Conservation (phyloP, 768 basidiomycete genomes). For the Phylloporus scabripes region DNA sequence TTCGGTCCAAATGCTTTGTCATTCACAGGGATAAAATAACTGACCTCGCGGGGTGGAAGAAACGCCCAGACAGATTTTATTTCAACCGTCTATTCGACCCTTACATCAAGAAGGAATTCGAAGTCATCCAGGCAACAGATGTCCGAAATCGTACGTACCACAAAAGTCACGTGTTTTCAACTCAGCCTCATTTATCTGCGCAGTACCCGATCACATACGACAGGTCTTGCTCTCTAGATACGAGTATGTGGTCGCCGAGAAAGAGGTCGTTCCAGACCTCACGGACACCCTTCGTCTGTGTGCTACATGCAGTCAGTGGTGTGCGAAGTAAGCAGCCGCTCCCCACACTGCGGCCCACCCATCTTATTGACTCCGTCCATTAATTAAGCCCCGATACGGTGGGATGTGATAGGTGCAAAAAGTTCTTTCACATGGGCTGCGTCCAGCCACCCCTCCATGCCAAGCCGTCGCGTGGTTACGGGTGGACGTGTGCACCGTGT, state of each 20-base stretch:
- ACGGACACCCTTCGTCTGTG: slow-evolving; percentile 84
- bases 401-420: slow-evolving; percentile 87
- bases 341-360: slow-evolving; percentile 9
- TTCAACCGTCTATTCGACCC: slow-evolving; percentile 95
- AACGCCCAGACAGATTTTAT: slow-evolving; percentile 91
- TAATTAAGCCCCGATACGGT: slow-evolving; percentile 70
- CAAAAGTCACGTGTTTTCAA: slow-evolving; percentile 18
- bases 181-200: slow-evolving; percentile 10
- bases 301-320: slow-evolving; percentile 83
- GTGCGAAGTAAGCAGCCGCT: slow-evolving; percentile 60
- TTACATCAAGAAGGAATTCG: slow-evolving; percentile 97
- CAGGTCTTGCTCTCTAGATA: slow-evolving; percentile 75
- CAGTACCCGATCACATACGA: slow-evolving; percentile 80
- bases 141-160: slow-evolving; percentile 77
- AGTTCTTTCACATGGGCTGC: slow-evolving; percentile 92
- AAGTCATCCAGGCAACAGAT: slow-evolving; percentile 81
- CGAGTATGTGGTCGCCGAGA: slow-evolving; percentile 93
- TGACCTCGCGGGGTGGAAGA: slow-evolving; percentile 91
- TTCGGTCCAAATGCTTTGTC: slow-evolving; percentile 91
- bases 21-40: slow-evolving; percentile 93
- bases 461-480: slow-evolving; percentile 94
- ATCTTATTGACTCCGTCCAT: slow-evolving; percentile 22
- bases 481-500: slow-evolving; percentile 96
- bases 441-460: slow-evolving; percentile 85
- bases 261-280: slow-evolving; percentile 86